Percentiles rank a stretch among this genome's conserved stretches.
These are phyloP conservation scores for Nematodospora anomalae DNA, from an alignment of 1,139 yeast genomes.

Conservation along the genomic window DNA sequence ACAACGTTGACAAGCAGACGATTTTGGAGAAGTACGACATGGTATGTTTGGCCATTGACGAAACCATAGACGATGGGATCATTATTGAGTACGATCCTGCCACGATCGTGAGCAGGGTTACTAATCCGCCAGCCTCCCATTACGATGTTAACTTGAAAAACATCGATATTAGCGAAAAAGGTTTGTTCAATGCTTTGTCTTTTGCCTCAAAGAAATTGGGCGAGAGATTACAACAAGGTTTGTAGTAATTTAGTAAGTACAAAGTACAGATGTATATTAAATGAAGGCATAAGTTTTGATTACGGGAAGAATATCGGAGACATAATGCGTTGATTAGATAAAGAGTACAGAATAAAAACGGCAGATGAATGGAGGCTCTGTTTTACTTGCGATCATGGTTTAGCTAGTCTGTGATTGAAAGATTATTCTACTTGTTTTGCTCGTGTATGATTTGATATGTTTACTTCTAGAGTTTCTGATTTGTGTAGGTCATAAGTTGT, in stretches of 20 bases:
- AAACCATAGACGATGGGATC: slow-evolving; percentile 88
- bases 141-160: slow-evolving; percentile 54
- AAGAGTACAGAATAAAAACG: neutral
- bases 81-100: slow-evolving; percentile 88
- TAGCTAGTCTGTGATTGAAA: too few relatives aligned
- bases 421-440: too few relatives aligned
- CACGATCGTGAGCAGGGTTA: slow-evolving; percentile 84
- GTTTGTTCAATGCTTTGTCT: slow-evolving; percentile 83
- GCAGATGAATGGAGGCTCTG: neutral
- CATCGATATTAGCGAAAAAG: slow-evolving; percentile 84
- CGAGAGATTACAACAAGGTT: slow-evolving; percentile 82
- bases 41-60: slow-evolving; percentile 85
- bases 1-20: slow-evolving; percentile 75
- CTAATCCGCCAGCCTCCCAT: slow-evolving; percentile 62
- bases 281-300: too few relatives aligned
- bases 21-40: slow-evolving; percentile 83
- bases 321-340: too few relatives aligned
- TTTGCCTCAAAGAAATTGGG: slow-evolving; percentile 86
- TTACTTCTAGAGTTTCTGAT: too few relatives aligned
- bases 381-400: too few relatives aligned
- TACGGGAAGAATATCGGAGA: too few relatives aligned
- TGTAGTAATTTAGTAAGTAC: too few relatives aligned
- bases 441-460: too few relatives aligned
- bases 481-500: too few relatives aligned
- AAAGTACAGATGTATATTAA: too few relatives aligned